phyloP scores from a whole-genome alignment of 352 stramenopile genomes.

The Pythium coloratum region DNA sequence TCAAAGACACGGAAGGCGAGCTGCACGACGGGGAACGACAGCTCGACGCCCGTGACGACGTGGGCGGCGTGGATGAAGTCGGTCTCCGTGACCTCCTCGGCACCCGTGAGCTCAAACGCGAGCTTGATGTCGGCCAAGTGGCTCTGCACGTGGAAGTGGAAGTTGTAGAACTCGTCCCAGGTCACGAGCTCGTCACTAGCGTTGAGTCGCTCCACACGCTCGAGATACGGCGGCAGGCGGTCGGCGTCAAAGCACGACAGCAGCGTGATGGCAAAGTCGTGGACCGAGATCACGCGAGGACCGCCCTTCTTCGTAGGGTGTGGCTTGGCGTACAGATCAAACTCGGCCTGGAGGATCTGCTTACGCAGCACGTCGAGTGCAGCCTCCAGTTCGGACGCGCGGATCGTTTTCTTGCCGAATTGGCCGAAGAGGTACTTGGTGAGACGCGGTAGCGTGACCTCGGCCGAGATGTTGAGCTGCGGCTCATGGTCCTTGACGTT shows the following conservation, averaged over 20 bases:
- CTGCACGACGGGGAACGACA: conserved; percentile 68
- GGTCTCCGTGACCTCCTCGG: conserved; percentile 68
- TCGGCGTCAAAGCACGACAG: conserved; percentile 74
- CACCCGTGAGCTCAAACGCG: conserved; percentile 63
- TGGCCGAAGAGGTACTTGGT: conserved; percentile 67
- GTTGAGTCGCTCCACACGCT: conserved; percentile 57
- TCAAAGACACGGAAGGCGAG: conserved; percentile 80
- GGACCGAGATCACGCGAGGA: conserved; percentile 54
- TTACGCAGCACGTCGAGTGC: conserved; percentile 56
- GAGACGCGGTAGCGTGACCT: conserved; percentile 51
- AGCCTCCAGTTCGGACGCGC: conserved; percentile 45
- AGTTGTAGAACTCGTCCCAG: conserved; percentile 73
- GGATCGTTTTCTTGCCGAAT: conserved; percentile 60
- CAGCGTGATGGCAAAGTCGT: conserved; percentile 79
- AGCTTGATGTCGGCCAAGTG: conserved; percentile 74
- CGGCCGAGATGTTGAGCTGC: conserved; percentile 33
- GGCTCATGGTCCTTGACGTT: conserved; percentile 28
- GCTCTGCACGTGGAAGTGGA: conserved; percentile 74
- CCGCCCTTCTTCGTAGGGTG: conserved; percentile 39
- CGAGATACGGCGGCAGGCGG: conserved; percentile 53
- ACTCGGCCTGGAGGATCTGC: conserved; percentile 64
- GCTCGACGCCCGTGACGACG: conserved; percentile 63
- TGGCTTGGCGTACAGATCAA: conserved; percentile 65
- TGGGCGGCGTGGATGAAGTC: conserved; percentile 71
- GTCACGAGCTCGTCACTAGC: conserved; percentile 63